These are phyloP conservation scores for Boletus hoseneyae DNA, from an alignment of 1,284 basidiomycete genomes.

Conservation along the genomic window DNA sequence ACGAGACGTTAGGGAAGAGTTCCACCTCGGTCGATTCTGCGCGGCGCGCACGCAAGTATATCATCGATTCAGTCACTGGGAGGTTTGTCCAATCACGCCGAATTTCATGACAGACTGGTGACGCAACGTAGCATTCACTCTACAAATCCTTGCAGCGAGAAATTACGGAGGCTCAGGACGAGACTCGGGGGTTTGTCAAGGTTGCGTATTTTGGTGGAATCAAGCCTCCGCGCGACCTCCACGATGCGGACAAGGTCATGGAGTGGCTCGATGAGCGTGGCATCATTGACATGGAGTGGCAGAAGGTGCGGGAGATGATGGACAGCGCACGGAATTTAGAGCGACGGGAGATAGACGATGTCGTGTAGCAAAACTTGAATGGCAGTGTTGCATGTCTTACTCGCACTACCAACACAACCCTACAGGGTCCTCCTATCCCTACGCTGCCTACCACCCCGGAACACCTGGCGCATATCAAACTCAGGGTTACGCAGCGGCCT, in stretches of 20 bases:
- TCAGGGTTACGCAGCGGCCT: constrained; percentile 43
- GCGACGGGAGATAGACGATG: constrained; percentile 37
- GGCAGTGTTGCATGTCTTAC: constrained; percentile 29
- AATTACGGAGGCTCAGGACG: constrained; percentile 43
- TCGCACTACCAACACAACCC: constrained; percentile 37
- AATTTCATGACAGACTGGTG: constrained; percentile 2
- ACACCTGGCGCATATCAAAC: constrained; percentile 35
- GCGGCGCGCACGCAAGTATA: constrained; percentile 64
- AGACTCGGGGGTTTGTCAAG: constrained; percentile 46
- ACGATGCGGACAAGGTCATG: constrained; percentile 72
- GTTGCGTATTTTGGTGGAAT: constrained; percentile 52
- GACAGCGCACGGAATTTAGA: constrained; percentile 67
- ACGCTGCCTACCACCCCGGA: constrained; percentile 46
- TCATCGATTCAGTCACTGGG: constrained; percentile 82
- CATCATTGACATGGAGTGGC: constrained; percentile 66
- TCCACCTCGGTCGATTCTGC: constrained; percentile 74
- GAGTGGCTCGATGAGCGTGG: constrained; percentile 77
- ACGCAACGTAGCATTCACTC: constrained; percentile 48
- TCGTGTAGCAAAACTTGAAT: not conserved
- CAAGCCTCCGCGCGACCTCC: constrained; percentile 58
- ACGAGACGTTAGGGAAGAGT: constrained; percentile 25
- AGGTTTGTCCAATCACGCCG: constrained; percentile 48
- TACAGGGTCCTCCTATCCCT: constrained; percentile 50
- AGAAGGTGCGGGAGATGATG: constrained; percentile 66
- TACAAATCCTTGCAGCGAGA: constrained; percentile 55